A percentile compares a stretch with the other conserved stretches of the same genome.
These are phyloP conservation scores for Scortechinia acanthostroma DNA, from an alignment of 2,329 filamentous ascomycete genomes.

Conservation along the genomic window DNA sequence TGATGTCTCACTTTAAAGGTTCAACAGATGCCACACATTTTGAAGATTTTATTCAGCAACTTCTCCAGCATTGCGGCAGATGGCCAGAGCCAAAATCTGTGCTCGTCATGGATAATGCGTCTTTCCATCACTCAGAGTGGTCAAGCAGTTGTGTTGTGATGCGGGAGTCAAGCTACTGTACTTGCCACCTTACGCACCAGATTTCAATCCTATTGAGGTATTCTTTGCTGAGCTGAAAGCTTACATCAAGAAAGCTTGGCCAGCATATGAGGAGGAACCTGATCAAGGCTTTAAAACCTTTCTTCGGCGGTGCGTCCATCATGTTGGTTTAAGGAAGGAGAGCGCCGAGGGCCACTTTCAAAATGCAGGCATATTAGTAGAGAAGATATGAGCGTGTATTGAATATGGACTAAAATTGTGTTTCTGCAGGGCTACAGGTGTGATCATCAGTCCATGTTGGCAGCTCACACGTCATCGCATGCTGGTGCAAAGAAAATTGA, in stretches of 20 bases:
- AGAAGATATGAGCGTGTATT: not conserved
- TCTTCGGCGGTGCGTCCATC: not conserved
- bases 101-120: slow-evolving; percentile 23
- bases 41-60: not conserved
- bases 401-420: too few relatives aligned
- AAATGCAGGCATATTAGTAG: not conserved
- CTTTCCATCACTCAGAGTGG: slow-evolving; percentile 14
- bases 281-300: not conserved
- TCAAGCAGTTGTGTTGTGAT: slow-evolving; percentile 7
- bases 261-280: not conserved
- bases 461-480: too few relatives aligned
- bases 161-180: slow-evolving; percentile 7
- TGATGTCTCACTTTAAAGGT: not conserved
- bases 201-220: not conserved
- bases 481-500: too few relatives aligned
- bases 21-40: not conserved
- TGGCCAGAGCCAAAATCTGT: slow-evolving; percentile 22
- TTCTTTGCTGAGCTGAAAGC: not conserved
- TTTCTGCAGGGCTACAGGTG: too few relatives aligned
- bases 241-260: not conserved
- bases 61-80: slow-evolving; percentile 15
- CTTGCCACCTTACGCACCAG: not conserved
- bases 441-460: too few relatives aligned
- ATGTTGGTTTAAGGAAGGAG: not conserved
- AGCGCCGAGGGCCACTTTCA: not conserved